phyloP scores from a whole-genome alignment of 2,329 filamentous ascomycete genomes.

The Alternaria sp. region DNA sequence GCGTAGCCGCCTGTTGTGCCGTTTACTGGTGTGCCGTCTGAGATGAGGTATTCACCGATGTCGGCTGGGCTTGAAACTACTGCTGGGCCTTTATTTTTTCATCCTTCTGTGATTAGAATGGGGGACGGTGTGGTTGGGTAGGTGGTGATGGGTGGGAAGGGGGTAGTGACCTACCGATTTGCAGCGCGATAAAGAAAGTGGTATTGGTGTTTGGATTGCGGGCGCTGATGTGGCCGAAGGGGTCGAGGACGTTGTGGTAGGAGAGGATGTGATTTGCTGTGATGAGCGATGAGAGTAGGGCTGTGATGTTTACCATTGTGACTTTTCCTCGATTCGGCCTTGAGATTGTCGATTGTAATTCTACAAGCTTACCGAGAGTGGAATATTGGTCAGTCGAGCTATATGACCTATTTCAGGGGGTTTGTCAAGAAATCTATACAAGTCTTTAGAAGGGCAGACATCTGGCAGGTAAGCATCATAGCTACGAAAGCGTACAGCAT shows the following conservation, averaged over 20 bases:
- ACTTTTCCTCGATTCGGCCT: not conserved
- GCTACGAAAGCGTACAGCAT: slow-evolving; percentile 14
- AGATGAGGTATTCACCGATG: slow-evolving; percentile 56
- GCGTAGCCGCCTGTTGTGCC: slow-evolving; percentile 47
- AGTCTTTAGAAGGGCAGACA: not conserved
- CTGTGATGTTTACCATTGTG: slow-evolving; percentile 39
- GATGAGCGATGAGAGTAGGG: slow-evolving; percentile 46
- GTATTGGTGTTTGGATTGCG: slow-evolving; percentile 56
- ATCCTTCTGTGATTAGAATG: too few relatives aligned
- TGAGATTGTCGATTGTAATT: not conserved
- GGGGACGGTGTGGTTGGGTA: not conserved
- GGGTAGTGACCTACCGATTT: slow-evolving; percentile 18
- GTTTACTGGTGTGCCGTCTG: slow-evolving; percentile 44
- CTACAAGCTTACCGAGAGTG: accelerated
- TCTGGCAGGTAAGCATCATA: slow-evolving; percentile 4
- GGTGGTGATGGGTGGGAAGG: not conserved
- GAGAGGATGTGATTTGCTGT: slow-evolving; percentile 60
- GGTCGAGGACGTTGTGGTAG: slow-evolving; percentile 59
- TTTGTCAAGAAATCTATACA: not conserved
- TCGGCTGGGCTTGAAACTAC: slow-evolving; percentile 43
- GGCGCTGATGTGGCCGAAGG: slow-evolving; percentile 62
- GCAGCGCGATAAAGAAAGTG: slow-evolving; percentile 54
- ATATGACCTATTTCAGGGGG: not conserved
- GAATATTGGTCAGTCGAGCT: not conserved
- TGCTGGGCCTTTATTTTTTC: not conserved